Evolutionary conservation across 495 filamentous ascomycete genomes (phyloP), one percentile per base, ranked within the genome.

Genomic region (Aspergillus indologenus): DNA sequence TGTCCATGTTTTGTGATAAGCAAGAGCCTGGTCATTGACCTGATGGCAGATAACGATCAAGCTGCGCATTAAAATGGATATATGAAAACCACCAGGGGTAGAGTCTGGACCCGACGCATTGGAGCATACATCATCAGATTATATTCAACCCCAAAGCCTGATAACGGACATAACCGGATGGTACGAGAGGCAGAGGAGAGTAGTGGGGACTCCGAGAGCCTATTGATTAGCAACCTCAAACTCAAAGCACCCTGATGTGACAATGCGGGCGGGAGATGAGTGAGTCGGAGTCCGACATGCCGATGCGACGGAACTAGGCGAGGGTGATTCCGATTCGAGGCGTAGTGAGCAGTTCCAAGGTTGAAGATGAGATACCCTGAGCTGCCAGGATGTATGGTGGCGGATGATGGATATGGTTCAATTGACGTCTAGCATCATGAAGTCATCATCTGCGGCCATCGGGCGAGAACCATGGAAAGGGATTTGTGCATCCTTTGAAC

Each of bases 401-500:
- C 23, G 24, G 15, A 6, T 15, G 48, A 51, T 51, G 48, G 21
- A 17, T 43, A 14, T 23, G 15, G 31, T 54, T 5, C 18, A 43
- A 18, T 42, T 43, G 19, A 21, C 52, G 52, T 14, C 23, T 31
- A 45, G 21, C 52, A 54, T 45, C 12, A 43, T 54, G 52, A 54
- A 43, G 52, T 54, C 52, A 54, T 54, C 52, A 54, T 45, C 40
- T 44, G 29, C 50, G 50, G 29, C 14, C 29, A 40, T 15, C 17
- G 17, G 29, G 12, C 47, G n/a, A 50, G 21, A 23, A 5, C 47
- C 19, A 29, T 34, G 24, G 34, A 40, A 6, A 11, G 12, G 12
- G n/a, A n/a, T n/a, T 11, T 40, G 34, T 11, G 12, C 34, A 40
- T 15, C 34, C 26, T 29, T 40, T 40, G 34, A 40, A 11, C 34